These are phyloP conservation scores for Platanthera zijinensis DNA, from an alignment of 106 monocot species.

Conservation along the genomic window DNA sequence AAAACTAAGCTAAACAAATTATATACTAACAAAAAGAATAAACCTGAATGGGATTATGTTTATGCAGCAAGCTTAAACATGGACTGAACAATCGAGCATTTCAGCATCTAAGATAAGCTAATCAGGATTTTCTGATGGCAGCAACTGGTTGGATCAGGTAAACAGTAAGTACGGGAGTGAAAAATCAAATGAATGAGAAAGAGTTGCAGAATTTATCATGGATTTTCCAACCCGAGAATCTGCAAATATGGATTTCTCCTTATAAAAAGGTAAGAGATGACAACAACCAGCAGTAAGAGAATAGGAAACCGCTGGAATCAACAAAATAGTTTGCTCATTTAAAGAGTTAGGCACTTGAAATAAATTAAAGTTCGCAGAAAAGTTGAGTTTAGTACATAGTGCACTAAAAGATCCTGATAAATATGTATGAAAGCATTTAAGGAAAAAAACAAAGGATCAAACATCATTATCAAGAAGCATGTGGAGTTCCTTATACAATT, in stretches of 20 bases:
- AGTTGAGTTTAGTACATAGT: not conserved
- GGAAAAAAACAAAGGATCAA: not conserved
- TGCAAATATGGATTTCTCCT: conserved; percentile 7
- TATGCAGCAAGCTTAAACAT: conserved; percentile 37
- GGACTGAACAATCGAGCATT: conserved; percentile 47
- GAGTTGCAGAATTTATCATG: conserved; percentile 25
- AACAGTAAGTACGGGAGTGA: not conserved
- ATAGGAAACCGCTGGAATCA: conserved; percentile 61
- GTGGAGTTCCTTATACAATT: not conserved
- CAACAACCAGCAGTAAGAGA: conserved; percentile 66
- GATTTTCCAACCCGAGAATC: conserved; percentile 5
- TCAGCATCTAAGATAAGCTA: conserved; percentile 15
- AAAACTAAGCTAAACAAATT: not conserved
- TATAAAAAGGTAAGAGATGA: conserved; percentile 25
- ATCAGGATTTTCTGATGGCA: conserved; percentile 15
- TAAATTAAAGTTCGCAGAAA: not conserved
- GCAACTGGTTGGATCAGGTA: not conserved
- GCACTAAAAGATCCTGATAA: not conserved
- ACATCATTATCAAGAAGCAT: not conserved
- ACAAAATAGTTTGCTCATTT: conserved; percentile 28
- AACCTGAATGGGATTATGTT: conserved; percentile 32
- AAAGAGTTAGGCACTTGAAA: conserved; percentile 49
- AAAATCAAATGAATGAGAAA: not conserved
- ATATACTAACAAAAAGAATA: not conserved
- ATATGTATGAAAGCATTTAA: not conserved